Conservation (phyloP, 1,284 basidiomycete species). For the Rhodotorula sp. region DNA sequence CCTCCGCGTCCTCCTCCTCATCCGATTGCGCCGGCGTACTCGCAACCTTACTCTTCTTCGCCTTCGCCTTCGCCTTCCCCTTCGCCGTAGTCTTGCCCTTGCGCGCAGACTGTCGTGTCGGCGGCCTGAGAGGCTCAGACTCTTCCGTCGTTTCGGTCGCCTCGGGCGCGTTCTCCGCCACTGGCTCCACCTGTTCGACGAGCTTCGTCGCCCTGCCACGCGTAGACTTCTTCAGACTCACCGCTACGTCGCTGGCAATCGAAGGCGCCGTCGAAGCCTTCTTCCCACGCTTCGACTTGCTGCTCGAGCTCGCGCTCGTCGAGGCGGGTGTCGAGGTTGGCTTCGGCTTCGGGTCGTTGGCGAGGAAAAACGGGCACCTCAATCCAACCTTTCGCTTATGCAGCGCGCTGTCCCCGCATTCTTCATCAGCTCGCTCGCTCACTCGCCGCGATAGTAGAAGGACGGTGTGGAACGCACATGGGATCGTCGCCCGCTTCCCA, state of each 20-base stretch:
- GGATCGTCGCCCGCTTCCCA: constrained; percentile 38
- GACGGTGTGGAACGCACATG: constrained; percentile 9
- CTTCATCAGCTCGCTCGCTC: too few species aligned
- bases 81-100: constrained; percentile 12
- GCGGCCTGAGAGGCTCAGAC: background rate
- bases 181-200: background rate
- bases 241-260: too few species aligned
- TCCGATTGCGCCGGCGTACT: background rate
- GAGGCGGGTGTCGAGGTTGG: background rate
- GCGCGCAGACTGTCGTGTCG: constrained; percentile 3
- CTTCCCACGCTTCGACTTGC: constrained; percentile 2
- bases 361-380: constrained; percentile 36
- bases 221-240: too few species aligned
- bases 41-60: constrained; percentile 1
- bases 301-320: background rate
- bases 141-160: background rate
- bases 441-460: background rate
- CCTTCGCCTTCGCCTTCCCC: background rate
- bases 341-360: background rate
- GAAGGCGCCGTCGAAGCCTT: background rate
- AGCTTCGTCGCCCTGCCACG: too few species aligned
- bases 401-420: constrained; percentile 5
- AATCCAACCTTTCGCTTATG: constrained; percentile 33
- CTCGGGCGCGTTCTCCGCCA: background rate
- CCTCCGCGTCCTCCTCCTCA: background rate